Evolutionary conservation across 495 filamentous ascomycete genomes (phyloP).

Genomic region (Penicillium goetzii): DNA sequence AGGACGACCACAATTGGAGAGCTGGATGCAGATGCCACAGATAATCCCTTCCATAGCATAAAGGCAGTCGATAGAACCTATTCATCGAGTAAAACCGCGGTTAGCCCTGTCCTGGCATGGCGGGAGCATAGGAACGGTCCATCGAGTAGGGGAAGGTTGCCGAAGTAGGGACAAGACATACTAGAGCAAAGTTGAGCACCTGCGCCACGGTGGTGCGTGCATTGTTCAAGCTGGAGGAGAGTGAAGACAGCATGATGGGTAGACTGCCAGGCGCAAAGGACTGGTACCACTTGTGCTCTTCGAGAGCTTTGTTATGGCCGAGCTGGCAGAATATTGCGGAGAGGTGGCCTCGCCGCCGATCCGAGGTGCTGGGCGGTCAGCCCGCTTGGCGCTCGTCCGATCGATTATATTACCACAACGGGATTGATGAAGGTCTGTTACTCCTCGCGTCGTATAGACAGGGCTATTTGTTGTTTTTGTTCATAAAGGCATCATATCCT

Average conservation of each 20-base stretch:
- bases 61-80: constrained; percentile 87
- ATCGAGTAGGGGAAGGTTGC: neutral
- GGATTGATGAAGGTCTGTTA: neutral
- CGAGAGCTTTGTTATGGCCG: constrained; percentile 26
- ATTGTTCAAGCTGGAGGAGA: constrained; percentile 63
- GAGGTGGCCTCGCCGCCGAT: constrained; percentile 36
- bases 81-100: neutral
- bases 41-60: constrained; percentile 98
- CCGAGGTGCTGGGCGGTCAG: constrained; percentile 10
- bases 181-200: constrained; percentile 88
- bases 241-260: constrained; percentile 70
- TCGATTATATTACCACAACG: neutral
- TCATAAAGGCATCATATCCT: no score
- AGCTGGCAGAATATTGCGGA: constrained; percentile 31
- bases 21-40: constrained; percentile 80
- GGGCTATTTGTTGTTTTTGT: no score
- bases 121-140: neutral
- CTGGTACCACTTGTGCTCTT: constrained; percentile 15
- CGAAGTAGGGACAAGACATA: neutral
- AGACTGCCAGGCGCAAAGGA: constrained; percentile 7
- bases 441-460: neutral
- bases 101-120: neutral
- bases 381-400: neutral
- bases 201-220: constrained; percentile 87
- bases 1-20: constrained; percentile 96